Evolutionary conservation across 345 rosid genomes (phyloP).

Genomic region (Firmiana major): DNA sequence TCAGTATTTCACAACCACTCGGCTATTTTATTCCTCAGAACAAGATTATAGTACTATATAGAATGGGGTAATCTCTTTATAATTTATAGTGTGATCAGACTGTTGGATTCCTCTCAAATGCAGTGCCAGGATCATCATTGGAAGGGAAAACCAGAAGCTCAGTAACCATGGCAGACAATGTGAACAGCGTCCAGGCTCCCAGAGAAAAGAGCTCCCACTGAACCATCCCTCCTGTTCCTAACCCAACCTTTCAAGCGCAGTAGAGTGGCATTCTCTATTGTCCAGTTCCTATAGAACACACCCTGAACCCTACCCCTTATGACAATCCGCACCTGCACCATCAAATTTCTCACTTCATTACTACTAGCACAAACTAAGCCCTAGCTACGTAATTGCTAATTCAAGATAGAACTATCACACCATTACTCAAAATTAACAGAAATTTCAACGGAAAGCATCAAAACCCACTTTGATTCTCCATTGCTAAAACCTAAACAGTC

Average conservation of each 20-base stretch:
- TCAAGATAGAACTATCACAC: neutral
- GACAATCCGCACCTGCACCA: conserved; percentile 66
- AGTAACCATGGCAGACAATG: conserved; percentile 70
- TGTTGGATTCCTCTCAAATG: conserved; percentile 59
- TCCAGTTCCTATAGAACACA: conserved; percentile 89
- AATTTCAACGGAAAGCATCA: neutral
- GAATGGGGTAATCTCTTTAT: conserved; percentile 1
- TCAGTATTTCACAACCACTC: neutral
- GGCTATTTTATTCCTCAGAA: neutral
- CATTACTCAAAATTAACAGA: neutral
- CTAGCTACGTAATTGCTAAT: neutral
- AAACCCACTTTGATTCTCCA: neutral
- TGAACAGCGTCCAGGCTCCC: conserved; percentile 57
- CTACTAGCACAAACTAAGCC: neutral
- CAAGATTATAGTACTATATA: conserved; percentile 12
- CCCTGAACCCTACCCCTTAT: no score
- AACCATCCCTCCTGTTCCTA: conserved; percentile 78
- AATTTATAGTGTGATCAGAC: conserved; percentile 33
- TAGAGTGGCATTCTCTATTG: conserved; percentile 63
- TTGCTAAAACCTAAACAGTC: neutral
- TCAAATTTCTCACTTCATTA: conserved; percentile 11
- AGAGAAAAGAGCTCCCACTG: conserved; percentile 81
- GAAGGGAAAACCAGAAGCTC: conserved; percentile 69
- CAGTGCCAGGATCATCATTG: conserved; percentile 60
- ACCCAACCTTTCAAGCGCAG: conserved; percentile 89